Percentiles rank a stretch among this genome's conserved stretches.
Conservation (phyloP, 2,329 filamentous ascomycete genomes). For the Thielaviopsis punctulata region DNA sequence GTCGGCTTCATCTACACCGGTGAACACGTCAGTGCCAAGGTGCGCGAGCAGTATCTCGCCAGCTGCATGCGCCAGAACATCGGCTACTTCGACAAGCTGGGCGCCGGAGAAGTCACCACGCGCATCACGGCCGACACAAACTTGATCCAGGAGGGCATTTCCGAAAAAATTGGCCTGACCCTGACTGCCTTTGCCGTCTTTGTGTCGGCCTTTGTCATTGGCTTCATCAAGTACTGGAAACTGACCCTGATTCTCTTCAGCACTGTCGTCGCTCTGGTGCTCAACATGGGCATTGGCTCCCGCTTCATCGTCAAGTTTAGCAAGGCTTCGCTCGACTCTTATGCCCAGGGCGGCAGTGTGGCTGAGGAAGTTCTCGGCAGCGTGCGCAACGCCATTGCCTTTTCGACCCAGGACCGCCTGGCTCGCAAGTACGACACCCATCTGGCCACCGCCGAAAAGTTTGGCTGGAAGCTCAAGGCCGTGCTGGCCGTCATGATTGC, state of each 20-base stretch:
- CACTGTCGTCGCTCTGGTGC: conserved; percentile 61
- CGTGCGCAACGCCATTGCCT: conserved; percentile 80
- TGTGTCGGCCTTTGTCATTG: conserved; percentile 74
- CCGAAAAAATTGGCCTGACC: conserved; percentile 70
- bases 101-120: conserved; percentile 83
- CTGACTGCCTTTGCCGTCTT: conserved; percentile 67
- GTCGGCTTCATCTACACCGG: conserved; percentile 81
- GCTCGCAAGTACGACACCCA: conserved; percentile 70
- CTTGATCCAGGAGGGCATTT: conserved; percentile 82
- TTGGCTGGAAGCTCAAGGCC: conserved; percentile 59
- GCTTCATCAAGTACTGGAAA: conserved; percentile 85
- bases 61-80: conserved; percentile 80
- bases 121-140: conserved; percentile 91
- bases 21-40: conserved; percentile 62
- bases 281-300: conserved; percentile 59
- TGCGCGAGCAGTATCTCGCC: conserved; percentile 66
- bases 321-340: conserved; percentile 60
- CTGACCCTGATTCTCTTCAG: conserved; percentile 74
- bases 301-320: conserved; percentile 65
- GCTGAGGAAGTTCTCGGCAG: conserved; percentile 92
- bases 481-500: conserved; percentile 64
- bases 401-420: conserved; percentile 85
- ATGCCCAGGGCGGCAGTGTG: conserved; percentile 69
- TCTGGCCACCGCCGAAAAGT: conserved; percentile 53
- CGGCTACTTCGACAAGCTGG: conserved; percentile 82